A percentile compares a stretch with the other conserved stretches of the same genome.
These are phyloP conservation scores for Entomophthora muscae DNA, from an alignment of 371 early-diverging fungal genomes.

Conservation along the genomic window DNA sequence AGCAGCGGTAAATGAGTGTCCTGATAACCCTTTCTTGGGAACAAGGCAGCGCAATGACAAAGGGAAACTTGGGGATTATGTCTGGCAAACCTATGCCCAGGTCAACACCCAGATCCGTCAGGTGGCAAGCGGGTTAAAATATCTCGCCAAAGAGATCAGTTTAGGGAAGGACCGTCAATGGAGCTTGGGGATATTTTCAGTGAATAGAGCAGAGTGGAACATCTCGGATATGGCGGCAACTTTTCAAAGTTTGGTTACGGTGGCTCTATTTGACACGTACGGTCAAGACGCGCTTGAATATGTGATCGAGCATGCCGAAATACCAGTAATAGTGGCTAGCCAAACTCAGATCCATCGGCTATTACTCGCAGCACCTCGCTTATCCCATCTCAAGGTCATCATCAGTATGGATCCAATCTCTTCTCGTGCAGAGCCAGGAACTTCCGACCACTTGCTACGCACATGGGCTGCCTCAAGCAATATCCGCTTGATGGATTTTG, in stretches of 20 bases:
- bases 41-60: background rate
- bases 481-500: constrained; percentile 28
- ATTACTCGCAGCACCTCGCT: constrained; percentile 26
- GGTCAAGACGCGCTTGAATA: constrained; percentile 54
- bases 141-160: background rate
- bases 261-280: constrained; percentile 76
- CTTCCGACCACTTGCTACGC: constrained; percentile 20
- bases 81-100: background rate
- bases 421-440: constrained; percentile 11
- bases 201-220: constrained; percentile 89
- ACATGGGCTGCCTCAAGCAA: constrained; percentile 29
- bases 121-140: background rate
- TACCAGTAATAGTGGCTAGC: constrained; percentile 46
- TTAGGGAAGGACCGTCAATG: background rate
- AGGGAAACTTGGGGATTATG: constrained; percentile 2
- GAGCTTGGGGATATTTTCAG: constrained; percentile 40
- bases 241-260: constrained; percentile 35
- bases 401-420: constrained; percentile 50
- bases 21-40: background rate
- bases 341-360: constrained; percentile 39
- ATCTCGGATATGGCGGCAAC: constrained; percentile 33
- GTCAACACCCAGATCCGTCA: background rate
- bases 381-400: constrained; percentile 46
- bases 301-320: constrained; percentile 50
- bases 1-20: background rate